phyloP scores from a whole-genome alignment of 768 basidiomycete species.

The Pholiota conissans region DNA sequence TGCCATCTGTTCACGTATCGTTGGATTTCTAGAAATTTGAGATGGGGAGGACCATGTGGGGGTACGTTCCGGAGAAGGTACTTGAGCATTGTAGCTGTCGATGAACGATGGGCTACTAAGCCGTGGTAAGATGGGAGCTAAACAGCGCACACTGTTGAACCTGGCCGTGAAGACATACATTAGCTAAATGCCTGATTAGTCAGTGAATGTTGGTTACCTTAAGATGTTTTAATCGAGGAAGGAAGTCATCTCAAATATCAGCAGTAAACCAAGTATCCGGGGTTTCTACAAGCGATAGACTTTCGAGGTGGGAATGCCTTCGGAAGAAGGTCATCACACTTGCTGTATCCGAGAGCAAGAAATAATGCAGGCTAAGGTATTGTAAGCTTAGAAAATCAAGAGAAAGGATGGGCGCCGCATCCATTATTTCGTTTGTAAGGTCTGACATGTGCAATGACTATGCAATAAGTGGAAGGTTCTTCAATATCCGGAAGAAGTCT shows the following conservation, averaged over 20 bases:
- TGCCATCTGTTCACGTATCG: not conserved
- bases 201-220: not conserved
- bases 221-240: not conserved
- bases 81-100: not conserved
- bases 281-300: not conserved
- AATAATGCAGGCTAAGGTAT: not conserved
- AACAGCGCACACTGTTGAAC: slow-evolving; percentile 4
- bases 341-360: not conserved
- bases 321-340: not conserved
- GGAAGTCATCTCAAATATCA: not conserved
- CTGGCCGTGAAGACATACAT: not conserved
- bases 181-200: too few relatives aligned
- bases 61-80: not conserved
- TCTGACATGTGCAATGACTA: not conserved
- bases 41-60: not conserved
- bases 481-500: not conserved
- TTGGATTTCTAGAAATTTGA: not conserved
- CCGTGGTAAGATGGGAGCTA: not conserved
- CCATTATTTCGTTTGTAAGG: not conserved
- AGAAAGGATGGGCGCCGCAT: not conserved
- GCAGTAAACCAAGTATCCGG: not conserved
- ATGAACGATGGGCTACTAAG: not conserved
- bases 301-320: not conserved
- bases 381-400: not conserved
- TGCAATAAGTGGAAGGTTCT: not conserved